Evolutionary conservation across 495 filamentous ascomycete genomes (phyloP).

Genomic region (Mytilinidion resinicola): DNA sequence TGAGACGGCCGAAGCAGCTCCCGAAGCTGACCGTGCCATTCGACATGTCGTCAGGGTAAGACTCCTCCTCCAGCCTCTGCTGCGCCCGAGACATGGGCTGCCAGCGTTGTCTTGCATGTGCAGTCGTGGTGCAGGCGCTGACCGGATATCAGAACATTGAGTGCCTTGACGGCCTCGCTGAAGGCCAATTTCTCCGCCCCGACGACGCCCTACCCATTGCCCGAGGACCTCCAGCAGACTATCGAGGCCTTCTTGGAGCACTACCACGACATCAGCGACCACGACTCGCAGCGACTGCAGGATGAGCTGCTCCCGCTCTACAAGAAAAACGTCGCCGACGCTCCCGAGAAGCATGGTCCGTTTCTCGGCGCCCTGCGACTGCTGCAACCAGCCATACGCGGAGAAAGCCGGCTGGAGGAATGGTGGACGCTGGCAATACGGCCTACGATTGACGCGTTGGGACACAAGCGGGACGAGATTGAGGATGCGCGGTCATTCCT

Average conservation of each 20-base stretch:
- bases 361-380: slow-evolving; percentile 57
- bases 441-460: slow-evolving; percentile 51
- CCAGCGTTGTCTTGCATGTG: not conserved
- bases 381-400: slow-evolving; percentile 52
- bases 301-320: slow-evolving; percentile 60
- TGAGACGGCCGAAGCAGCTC: not conserved
- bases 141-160: not conserved
- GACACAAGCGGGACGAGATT: slow-evolving; percentile 52
- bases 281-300: slow-evolving; percentile 54
- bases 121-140: slow-evolving; percentile 2
- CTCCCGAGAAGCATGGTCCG: slow-evolving; percentile 48
- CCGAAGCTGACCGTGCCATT: not conserved
- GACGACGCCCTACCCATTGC: slow-evolving; percentile 48
- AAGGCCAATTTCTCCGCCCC: slow-evolving; percentile 46
- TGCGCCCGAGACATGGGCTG: not conserved
- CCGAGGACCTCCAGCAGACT: slow-evolving; percentile 50
- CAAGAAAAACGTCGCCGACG: slow-evolving; percentile 48
- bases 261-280: slow-evolving; percentile 52
- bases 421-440: slow-evolving; percentile 63
- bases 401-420: slow-evolving; percentile 47
- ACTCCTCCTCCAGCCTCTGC: slow-evolving; percentile 1
- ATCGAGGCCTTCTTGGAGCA: slow-evolving; percentile 58
- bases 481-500: slow-evolving; percentile 52
- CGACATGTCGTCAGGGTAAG: slow-evolving; percentile 3
- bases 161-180: slow-evolving; percentile 25